These are phyloP conservation scores for Nakazawaea pomicola DNA, from an alignment of 805 yeast genomes.

Conservation along the genomic window DNA sequence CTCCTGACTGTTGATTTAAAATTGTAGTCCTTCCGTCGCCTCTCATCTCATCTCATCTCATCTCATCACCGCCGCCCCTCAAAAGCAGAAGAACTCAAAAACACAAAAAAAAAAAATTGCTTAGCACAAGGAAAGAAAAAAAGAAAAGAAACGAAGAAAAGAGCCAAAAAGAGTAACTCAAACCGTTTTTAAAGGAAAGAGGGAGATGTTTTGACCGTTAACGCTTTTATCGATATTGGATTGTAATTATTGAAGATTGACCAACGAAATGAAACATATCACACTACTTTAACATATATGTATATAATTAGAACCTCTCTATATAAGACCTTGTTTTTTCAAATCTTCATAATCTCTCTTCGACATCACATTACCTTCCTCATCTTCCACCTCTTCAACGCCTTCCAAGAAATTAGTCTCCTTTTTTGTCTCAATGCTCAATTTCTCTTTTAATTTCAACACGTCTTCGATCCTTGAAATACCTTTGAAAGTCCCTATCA, in stretches of 20 bases:
- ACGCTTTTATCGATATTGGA: no score
- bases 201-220: no score
- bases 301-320: no score
- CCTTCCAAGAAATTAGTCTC: conserved; percentile 41
- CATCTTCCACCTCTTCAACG: conserved; percentile 82
- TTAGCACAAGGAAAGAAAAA: neutral
- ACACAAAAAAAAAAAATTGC: neutral
- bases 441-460: conserved; percentile 43
- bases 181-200: no score
- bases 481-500: conserved; percentile 47
- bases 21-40: no score
- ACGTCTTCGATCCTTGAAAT: conserved; percentile 70
- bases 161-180: no score
- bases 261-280: no score
- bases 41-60: neutral
- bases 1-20: no score
- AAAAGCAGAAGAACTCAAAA: neutral
- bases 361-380: conserved; percentile 88
- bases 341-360: conserved; percentile 78
- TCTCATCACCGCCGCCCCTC: neutral
- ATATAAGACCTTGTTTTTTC: conserved; percentile 81
- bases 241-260: no score
- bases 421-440: conserved; percentile 32
- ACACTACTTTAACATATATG: no score
- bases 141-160: neutral